A percentile compares a stretch with the other conserved stretches of the same genome.
These are phyloP conservation scores for Oryza officinalis DNA, from an alignment of 176 grass and related monocot genomes.

Conservation along the genomic window DNA sequence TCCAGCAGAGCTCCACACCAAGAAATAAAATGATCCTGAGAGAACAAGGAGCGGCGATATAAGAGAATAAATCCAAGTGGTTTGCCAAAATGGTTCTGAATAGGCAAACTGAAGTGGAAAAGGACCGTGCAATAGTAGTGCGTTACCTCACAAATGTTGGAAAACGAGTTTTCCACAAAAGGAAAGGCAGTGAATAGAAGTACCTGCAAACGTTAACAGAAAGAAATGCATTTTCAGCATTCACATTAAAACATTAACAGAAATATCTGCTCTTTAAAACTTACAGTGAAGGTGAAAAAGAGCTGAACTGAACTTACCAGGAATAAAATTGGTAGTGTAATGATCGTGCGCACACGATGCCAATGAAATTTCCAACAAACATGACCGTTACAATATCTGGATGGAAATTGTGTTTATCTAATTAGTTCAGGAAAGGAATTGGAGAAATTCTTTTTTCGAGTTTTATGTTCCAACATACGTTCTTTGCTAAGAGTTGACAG, in stretches of 20 bases:
- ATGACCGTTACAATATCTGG: constrained; percentile 79
- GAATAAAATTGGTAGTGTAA: constrained; percentile 97
- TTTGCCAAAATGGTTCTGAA: neutral
- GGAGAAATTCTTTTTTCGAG: constrained; percentile 7
- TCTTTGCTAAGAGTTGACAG: constrained; percentile 57
- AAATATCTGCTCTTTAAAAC: neutral
- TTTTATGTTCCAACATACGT: constrained; percentile 45
- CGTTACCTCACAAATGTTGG: constrained; percentile 66
- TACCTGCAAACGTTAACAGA: constrained; percentile 62
- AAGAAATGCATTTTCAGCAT: constrained; percentile 9
- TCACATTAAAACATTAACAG: constrained; percentile 14
- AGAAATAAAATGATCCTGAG: constrained; percentile 76
- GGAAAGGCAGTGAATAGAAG: constrained; percentile 90
- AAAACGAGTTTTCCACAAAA: constrained; percentile 79
- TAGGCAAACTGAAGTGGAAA: neutral
- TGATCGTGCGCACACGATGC: constrained; percentile 77
- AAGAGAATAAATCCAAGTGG: constrained; percentile 12
- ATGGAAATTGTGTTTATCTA: constrained; percentile 35
- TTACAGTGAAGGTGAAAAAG: neutral
- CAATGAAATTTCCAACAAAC: constrained; percentile 96
- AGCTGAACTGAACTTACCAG: constrained; percentile 49
- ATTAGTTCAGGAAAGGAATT: constrained; percentile 32
- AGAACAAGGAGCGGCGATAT: neutral
- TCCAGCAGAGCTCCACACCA: constrained; percentile 86
- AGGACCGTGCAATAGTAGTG: neutral